A percentile compares a stretch with the other conserved stretches of the same genome.
phyloP scores from a whole-genome alignment of 2,329 filamentous ascomycete species.

The Trichoderma semiorbis region DNA sequence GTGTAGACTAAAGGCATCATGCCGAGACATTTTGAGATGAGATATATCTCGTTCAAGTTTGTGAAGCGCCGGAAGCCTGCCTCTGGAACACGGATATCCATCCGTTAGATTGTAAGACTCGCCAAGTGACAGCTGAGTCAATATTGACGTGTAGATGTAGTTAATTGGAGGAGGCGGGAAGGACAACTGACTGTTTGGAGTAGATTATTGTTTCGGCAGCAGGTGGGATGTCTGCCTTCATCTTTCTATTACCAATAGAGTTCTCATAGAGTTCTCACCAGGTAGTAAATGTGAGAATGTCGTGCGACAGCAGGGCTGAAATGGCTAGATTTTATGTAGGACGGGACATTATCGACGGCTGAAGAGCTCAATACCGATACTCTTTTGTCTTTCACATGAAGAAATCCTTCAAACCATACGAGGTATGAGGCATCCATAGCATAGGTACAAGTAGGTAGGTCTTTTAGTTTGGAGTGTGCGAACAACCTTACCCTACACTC shows the following conservation, averaged over 20 bases:
- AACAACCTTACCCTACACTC: not conserved
- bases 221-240: not conserved
- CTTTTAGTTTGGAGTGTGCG: not conserved
- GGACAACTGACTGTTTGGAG: not conserved
- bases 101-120: not conserved
- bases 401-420: not conserved
- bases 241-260: not conserved
- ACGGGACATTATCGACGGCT: not conserved
- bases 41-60: not conserved
- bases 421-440: not conserved
- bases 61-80: not conserved
- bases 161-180: not conserved
- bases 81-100: not conserved
- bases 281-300: not conserved
- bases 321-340: not conserved
- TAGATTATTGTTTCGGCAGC: not conserved
- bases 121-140: not conserved
- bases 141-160: not conserved
- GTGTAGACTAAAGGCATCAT: not conserved
- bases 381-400: not conserved
- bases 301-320: not conserved
- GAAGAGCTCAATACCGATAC: not conserved
- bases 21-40: conserved; percentile 1
- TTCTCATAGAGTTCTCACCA: not conserved
- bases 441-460: not conserved